Percentiles rank a stretch among this genome's conserved stretches.
These are phyloP conservation scores for Trichophyton verrucosum DNA, from an alignment of 2,329 filamentous ascomycete genomes.

Conservation along the genomic window DNA sequence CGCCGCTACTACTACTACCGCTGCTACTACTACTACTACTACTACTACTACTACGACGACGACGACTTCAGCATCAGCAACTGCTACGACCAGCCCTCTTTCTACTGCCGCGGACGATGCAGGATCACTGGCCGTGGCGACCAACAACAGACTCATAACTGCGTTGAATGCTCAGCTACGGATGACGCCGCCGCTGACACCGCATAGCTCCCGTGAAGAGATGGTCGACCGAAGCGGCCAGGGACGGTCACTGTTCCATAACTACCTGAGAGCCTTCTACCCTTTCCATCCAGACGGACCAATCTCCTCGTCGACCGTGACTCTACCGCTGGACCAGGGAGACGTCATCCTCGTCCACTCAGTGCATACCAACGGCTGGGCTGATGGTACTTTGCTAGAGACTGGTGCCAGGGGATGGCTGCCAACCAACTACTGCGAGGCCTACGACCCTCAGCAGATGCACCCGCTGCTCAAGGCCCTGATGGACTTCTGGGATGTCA, in stretches of 20 bases:
- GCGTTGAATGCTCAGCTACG: slow-evolving; percentile 32
- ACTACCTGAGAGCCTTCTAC: slow-evolving; percentile 89
- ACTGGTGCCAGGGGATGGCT: slow-evolving; percentile 87
- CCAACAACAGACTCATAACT: slow-evolving; percentile 11
- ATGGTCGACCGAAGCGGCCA: slow-evolving; percentile 33
- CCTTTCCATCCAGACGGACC: slow-evolving; percentile 72
- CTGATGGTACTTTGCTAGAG: slow-evolving; percentile 78
- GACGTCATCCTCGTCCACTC: slow-evolving; percentile 92
- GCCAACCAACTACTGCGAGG: slow-evolving; percentile 94
- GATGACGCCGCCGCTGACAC: slow-evolving; percentile 67
- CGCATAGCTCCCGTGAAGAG: slow-evolving; percentile 50
- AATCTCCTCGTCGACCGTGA: slow-evolving; percentile 73
- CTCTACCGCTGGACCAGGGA: slow-evolving; percentile 74
- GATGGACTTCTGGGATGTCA: slow-evolving; percentile 82
- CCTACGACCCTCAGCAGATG: slow-evolving; percentile 83
- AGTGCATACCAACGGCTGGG: slow-evolving; percentile 96
- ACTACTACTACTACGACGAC: neutral
- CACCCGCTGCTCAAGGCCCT: slow-evolving; percentile 72
- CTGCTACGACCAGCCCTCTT: too few relatives aligned
- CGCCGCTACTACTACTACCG: neutral
- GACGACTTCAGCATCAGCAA: too few relatives aligned
- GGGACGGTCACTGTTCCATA: slow-evolving; percentile 64
- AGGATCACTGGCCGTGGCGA: slow-evolving; percentile 2
- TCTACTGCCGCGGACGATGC: slow-evolving; percentile 3
- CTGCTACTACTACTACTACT: too few relatives aligned